phyloP scores from a whole-genome alignment of 805 yeast species.

The Ogataea degrootiae region DNA sequence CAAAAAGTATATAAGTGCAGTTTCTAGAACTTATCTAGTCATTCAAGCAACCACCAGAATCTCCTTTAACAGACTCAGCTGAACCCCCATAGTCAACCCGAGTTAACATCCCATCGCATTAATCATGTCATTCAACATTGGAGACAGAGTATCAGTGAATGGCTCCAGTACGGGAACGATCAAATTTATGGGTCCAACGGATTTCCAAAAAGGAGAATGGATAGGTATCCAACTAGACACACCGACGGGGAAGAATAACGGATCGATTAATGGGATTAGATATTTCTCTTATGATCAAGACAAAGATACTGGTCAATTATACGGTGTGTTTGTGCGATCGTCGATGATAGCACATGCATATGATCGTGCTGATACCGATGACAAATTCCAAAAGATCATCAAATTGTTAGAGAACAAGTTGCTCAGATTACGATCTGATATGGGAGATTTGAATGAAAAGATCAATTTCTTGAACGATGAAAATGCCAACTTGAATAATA shows the following conservation, averaged over 20 bases:
- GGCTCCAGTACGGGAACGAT: conserved; percentile 41
- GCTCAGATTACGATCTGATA: conserved; percentile 27
- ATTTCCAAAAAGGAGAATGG: conserved; percentile 60
- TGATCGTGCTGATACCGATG: background rate
- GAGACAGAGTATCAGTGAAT: conserved; percentile 32
- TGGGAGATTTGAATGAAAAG: conserved; percentile 23
- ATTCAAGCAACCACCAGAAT: too few species aligned
- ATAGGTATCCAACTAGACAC: conserved; percentile 42
- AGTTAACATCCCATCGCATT: background rate
- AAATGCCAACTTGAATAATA: conserved; percentile 26
- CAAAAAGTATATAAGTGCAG: too few species aligned
- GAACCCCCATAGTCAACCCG: too few species aligned
- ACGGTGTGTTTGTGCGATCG: background rate
- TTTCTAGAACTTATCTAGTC: too few species aligned
- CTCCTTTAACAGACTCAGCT: too few species aligned
- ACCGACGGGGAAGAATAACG: conserved; percentile 44
- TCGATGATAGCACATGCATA: background rate
- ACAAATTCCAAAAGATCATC: conserved; percentile 30
- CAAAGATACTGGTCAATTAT: conserved; percentile 33
- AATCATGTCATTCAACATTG: conserved; percentile 2
- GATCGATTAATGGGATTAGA: conserved; percentile 37
- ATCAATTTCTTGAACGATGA: conserved; percentile 24
- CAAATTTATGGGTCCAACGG: conserved; percentile 46
- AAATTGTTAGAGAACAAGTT: conserved; percentile 44
- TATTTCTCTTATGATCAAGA: conserved; percentile 37